These are phyloP conservation scores for Sporothrix pallida DNA, from an alignment of 2,329 filamentous ascomycete species.

Conservation along the genomic window DNA sequence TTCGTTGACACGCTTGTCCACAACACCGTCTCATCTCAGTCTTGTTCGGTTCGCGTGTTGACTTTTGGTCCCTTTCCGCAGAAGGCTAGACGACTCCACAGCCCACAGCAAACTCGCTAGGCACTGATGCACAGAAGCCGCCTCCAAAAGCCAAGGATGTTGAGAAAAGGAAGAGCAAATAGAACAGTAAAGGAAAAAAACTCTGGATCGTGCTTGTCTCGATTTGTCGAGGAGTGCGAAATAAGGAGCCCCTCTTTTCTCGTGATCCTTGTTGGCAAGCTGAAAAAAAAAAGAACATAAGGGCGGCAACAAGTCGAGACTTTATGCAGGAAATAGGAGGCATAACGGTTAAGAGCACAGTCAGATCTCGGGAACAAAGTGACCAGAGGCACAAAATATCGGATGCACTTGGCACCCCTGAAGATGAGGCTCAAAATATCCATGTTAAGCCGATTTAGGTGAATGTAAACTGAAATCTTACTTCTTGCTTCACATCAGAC, in stretches of 20 bases:
- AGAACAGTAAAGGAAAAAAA: background rate
- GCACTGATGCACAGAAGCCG: background rate
- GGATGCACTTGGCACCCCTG: background rate
- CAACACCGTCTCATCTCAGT: background rate
- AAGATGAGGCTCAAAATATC: background rate
- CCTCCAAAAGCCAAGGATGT: background rate
- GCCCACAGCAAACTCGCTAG: background rate
- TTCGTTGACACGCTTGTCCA: too few relatives aligned
- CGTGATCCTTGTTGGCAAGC: background rate
- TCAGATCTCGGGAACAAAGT: background rate
- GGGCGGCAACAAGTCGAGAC: background rate
- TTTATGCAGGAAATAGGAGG: constrained; percentile 5
- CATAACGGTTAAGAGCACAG: background rate
- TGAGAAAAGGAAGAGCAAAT: background rate
- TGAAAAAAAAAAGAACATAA: background rate
- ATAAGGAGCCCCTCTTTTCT: background rate
- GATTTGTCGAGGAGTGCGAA: constrained; percentile 28
- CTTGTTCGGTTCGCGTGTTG: background rate
- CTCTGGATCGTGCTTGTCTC: constrained; percentile 20
- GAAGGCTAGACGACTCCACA: background rate
- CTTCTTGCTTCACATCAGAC: too few relatives aligned
- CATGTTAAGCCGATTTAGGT: background rate
- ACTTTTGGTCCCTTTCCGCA: background rate
- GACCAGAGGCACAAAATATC: background rate
- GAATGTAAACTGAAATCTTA: too few relatives aligned